A percentile compares a stretch with the other conserved stretches of the same genome.
These are phyloP conservation scores for Wickerhamiella siamensis DNA, from an alignment of 805 yeast genomes.

Conservation along the genomic window DNA sequence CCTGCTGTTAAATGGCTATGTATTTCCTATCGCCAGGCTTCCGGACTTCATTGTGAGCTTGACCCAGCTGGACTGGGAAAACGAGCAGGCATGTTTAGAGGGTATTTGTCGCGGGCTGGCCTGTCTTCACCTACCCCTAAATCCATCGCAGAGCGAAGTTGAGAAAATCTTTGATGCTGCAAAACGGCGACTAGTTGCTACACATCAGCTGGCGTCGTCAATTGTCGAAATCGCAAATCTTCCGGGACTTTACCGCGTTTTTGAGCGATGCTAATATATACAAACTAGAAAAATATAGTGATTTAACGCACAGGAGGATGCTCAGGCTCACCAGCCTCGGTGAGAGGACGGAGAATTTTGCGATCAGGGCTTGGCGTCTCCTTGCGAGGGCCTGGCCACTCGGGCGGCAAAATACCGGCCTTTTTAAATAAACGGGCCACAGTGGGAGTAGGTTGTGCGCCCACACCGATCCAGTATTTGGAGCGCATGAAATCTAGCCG, in stretches of 20 bases:
- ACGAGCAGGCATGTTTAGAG: constrained; percentile 54
- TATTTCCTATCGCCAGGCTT: constrained; percentile 49
- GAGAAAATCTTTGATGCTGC: constrained; percentile 46
- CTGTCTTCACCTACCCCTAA: constrained; percentile 54
- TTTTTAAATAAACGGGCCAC: constrained; percentile 60
- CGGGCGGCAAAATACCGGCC: constrained; percentile 44
- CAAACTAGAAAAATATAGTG: background rate
- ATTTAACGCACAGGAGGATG: constrained; percentile 16
- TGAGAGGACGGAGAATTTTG: constrained; percentile 8
- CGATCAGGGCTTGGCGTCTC: constrained; percentile 6
- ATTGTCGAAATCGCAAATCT: constrained; percentile 78
- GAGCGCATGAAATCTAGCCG: constrained; percentile 76
- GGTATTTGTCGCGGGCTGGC: constrained; percentile 59
- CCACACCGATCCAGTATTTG: constrained; percentile 94
- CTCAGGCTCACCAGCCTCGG: constrained; percentile 10
- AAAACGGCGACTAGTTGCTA: constrained; percentile 50
- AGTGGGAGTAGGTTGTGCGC: constrained; percentile 84
- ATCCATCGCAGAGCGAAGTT: constrained; percentile 25
- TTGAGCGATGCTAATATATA: constrained; percentile 57
- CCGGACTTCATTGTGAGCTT: constrained; percentile 52
- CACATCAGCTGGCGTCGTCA: constrained; percentile 35
- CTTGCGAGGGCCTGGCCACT: constrained; percentile 24
- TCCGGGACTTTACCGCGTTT: constrained; percentile 81
- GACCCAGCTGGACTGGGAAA: constrained; percentile 43
- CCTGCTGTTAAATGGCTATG: constrained; percentile 45